A percentile compares a stretch with the other conserved stretches of the same genome.
These are phyloP conservation scores for Sphagnum fallax DNA, from an alignment of 228 moss, liverwort and hornwort species.

Conservation along the genomic window DNA sequence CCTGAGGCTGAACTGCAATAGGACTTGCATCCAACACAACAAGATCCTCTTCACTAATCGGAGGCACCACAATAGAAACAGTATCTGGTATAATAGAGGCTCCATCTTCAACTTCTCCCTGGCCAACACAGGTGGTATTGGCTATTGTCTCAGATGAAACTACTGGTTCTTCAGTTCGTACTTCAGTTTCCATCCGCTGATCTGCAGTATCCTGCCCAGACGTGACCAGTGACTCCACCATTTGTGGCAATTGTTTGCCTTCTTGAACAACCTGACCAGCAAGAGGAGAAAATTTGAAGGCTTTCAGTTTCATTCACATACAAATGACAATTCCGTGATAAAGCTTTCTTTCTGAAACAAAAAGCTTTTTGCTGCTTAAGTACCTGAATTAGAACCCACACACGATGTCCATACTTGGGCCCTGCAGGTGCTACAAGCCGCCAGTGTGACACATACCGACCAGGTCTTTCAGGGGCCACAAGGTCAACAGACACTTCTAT, in stretches of 20 bases:
- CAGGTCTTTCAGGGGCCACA: slow-evolving; percentile 62
- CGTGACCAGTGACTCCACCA: slow-evolving; percentile 41
- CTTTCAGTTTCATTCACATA: too few species aligned
- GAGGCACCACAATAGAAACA: neutral
- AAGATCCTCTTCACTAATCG: neutral
- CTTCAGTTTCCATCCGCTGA: neutral
- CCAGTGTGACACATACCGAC: slow-evolving; percentile 83
- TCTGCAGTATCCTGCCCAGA: neutral
- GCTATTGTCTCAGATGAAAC: too few species aligned
- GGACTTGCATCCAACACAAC: neutral
- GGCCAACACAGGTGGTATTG: too few species aligned
- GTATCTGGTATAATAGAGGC: neutral
- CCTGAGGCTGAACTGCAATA: slow-evolving; percentile 1
- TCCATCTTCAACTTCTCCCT: neutral
- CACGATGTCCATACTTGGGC: slow-evolving; percentile 79
- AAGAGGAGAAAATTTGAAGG: too few species aligned
- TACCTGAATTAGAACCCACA: slow-evolving; percentile 78
- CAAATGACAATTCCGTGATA: too few species aligned
- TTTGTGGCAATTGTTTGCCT: slow-evolving; percentile 47
- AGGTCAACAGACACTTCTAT: slow-evolving; percentile 67
- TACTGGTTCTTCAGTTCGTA: too few species aligned
- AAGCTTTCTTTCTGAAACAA: too few species aligned
- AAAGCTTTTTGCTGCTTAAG: too few species aligned
- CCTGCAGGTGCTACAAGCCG: slow-evolving; percentile 62
- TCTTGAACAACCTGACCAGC: slow-evolving; percentile 33